Evolutionary conservation across 2,329 filamentous ascomycete species (phyloP).

Genomic region (Cercospora janseana): DNA sequence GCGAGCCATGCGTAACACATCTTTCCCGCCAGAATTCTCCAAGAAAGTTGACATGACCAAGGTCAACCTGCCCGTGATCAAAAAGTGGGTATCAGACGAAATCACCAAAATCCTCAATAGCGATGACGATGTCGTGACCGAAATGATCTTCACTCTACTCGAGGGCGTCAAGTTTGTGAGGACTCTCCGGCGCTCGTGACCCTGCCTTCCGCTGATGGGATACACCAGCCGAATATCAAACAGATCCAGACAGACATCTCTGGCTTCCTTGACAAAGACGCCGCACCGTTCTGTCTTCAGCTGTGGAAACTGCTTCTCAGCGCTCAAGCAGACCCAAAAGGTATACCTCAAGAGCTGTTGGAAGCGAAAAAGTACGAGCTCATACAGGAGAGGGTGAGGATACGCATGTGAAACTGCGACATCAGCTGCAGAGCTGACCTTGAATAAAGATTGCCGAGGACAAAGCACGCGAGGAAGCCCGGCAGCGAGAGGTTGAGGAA

Average conservation of each 20-base stretch:
- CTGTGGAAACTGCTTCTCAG: conserved; percentile 89
- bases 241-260: conserved; percentile 90
- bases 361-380: conserved; percentile 96
- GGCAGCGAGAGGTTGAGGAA: conserved; percentile 68
- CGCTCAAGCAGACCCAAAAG: conserved; percentile 81
- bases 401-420: neutral
- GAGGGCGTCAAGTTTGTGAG: conserved; percentile 76
- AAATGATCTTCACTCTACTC: conserved; percentile 68
- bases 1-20: conserved; percentile 85
- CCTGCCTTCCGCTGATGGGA: conserved; percentile 2
- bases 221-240: conserved; percentile 65
- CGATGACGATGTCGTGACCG: conserved; percentile 94
- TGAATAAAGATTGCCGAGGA: conserved; percentile 72
- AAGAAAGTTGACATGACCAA: conserved; percentile 97
- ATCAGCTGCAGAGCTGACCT: neutral
- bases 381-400: conserved; percentile 82
- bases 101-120: conserved; percentile 85
- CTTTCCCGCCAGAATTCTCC: conserved; percentile 89
- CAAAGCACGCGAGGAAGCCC: conserved; percentile 72
- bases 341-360: conserved; percentile 88
- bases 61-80: conserved; percentile 96
- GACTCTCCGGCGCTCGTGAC: conserved; percentile 24
- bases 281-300: conserved; percentile 83
- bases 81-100: conserved; percentile 95
- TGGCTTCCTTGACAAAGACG: conserved; percentile 92